phyloP scores from a whole-genome alignment of 2,329 filamentous ascomycete genomes.

The Cordyceps cicadae region DNA sequence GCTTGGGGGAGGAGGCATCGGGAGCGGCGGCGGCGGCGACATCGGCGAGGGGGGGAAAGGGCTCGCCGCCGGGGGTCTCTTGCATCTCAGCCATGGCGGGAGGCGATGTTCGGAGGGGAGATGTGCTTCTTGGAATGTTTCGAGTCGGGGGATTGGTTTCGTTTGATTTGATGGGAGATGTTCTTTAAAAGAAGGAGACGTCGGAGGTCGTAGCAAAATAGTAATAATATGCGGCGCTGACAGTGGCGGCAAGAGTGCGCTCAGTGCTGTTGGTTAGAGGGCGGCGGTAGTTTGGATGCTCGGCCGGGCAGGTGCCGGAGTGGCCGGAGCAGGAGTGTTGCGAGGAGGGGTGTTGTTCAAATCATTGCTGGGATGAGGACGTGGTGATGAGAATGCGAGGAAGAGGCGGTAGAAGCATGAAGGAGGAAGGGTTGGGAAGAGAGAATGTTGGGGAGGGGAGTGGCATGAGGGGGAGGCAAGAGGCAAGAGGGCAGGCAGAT shows the following conservation, averaged over 20 bases:
- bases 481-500: not conserved
- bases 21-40: constrained; percentile 16
- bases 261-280: not conserved
- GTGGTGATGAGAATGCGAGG: not conserved
- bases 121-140: not conserved
- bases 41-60: constrained; percentile 10
- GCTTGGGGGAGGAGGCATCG: constrained; percentile 34
- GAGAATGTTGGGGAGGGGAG: not conserved
- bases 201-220: not conserved
- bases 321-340: not conserved
- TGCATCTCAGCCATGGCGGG: constrained; percentile 16
- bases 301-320: not conserved
- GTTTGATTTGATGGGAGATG: not conserved
- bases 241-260: not conserved
- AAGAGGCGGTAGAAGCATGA: not conserved
- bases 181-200: not conserved
- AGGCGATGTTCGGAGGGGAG: not conserved
- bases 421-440: not conserved
- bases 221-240: not conserved
- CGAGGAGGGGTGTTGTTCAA: not conserved
- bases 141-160: not conserved
- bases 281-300: not conserved
- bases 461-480: not conserved
- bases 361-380: not conserved
- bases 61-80: constrained; percentile 18